phyloP scores from a whole-genome alignment of 2,329 filamentous ascomycete species.

The Phaeosphaeria sp. region DNA sequence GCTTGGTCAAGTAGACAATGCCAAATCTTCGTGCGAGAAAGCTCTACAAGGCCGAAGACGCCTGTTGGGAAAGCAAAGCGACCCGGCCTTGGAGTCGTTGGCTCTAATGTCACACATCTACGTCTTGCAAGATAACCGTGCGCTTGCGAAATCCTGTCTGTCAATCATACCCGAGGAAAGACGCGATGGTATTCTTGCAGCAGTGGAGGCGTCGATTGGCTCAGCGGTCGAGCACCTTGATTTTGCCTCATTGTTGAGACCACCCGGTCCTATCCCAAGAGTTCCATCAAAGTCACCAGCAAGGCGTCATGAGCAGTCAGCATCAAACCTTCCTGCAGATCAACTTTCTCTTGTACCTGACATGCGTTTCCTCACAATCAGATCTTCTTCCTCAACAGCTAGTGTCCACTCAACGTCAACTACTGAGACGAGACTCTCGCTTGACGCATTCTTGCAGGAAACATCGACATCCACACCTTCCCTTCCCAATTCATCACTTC shows the following conservation, averaged over 20 bases:
- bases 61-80: slow-evolving; percentile 32
- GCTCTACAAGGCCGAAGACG: slow-evolving; percentile 31
- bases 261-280: slow-evolving; percentile 1
- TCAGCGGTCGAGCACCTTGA: slow-evolving; percentile 25
- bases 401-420: no score
- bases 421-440: no score
- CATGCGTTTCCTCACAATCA: no score
- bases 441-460: no score
- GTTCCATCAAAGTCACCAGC: not conserved
- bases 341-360: no score
- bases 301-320: no score
- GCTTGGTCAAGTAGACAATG: slow-evolving; percentile 26
- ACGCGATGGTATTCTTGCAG: slow-evolving; percentile 16
- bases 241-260: slow-evolving; percentile 21
- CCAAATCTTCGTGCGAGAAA: slow-evolving; percentile 32
- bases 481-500: not conserved
- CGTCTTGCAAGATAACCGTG: slow-evolving; percentile 23
- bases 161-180: slow-evolving; percentile 26
- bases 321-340: no score
- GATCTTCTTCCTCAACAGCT: no score
- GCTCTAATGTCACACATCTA: slow-evolving; percentile 39
- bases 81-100: slow-evolving; percentile 32
- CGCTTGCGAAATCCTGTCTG: slow-evolving; percentile 29
- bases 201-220: slow-evolving; percentile 24
- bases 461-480: not conserved